These are phyloP conservation scores for Cephalotrichum gorgonifer DNA, from an alignment of 2,329 filamentous ascomycete species.

Conservation along the genomic window DNA sequence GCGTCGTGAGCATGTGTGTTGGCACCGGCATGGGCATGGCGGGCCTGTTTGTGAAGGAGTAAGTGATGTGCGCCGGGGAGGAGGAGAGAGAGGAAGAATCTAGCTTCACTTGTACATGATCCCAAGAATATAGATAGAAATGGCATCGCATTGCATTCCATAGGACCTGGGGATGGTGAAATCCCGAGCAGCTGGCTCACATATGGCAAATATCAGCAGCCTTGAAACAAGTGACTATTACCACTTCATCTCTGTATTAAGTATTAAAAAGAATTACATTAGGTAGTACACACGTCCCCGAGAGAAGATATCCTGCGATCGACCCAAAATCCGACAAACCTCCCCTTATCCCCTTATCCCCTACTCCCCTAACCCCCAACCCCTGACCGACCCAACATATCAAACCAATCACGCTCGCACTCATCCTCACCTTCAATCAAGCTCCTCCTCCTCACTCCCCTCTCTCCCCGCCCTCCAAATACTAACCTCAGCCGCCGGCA, in stretches of 20 bases:
- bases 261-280: conserved; percentile 1
- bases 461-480: conserved; percentile 40
- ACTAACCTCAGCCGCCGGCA: conserved; percentile 52
- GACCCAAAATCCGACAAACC: no score
- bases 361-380: no score
- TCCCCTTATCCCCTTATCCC: no score
- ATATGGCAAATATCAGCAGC: not conserved
- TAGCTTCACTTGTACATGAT: not conserved
- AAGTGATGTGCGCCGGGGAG: conserved; percentile 9
- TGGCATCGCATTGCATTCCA: no score
- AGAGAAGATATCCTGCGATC: no score
- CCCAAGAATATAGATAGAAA: not conserved
- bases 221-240: not conserved
- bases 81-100: no score
- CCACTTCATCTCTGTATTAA: not conserved
- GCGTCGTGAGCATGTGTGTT: conserved; percentile 86
- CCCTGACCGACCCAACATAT: not conserved
- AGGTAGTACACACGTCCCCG: no score
- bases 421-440: not conserved
- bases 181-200: not conserved
- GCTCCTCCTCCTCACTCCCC: conserved; percentile 20
- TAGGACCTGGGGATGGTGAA: not conserved
- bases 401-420: conserved; percentile 1
- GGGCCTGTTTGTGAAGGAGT: conserved; percentile 56
- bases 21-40: conserved; percentile 75